Percentiles rank a stretch among this genome's conserved stretches.
These are phyloP conservation scores for Pseudocercospora macadamiae DNA, from an alignment of 2,329 filamentous ascomycete genomes.

Conservation along the genomic window DNA sequence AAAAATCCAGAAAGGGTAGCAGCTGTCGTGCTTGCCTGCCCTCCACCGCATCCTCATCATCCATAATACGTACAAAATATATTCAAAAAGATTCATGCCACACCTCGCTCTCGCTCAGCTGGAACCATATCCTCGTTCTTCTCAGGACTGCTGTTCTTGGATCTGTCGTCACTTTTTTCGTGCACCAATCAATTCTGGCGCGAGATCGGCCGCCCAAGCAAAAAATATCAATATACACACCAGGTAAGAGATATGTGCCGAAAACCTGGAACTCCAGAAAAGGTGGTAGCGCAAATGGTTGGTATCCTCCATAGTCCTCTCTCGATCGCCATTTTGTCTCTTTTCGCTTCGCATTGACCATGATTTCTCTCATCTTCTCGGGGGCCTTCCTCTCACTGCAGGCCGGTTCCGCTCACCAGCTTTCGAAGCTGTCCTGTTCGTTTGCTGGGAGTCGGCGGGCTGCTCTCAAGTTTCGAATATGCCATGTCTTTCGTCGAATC, in stretches of 20 bases:
- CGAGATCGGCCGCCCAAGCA: conserved; percentile 1
- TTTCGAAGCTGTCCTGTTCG: conserved; percentile 6
- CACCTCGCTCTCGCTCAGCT: not conserved
- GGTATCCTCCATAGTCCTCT: not conserved
- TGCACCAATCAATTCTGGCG: not conserved
- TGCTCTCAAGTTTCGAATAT: not conserved
- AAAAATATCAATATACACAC: not conserved
- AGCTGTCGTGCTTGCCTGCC: too few species aligned
- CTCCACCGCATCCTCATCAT: too few species aligned
- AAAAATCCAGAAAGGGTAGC: too few species aligned
- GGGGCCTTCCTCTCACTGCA: not conserved
- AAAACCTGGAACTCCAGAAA: not conserved
- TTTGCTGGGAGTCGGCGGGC: too few species aligned
- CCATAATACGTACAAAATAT: not conserved
- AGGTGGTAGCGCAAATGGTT: not conserved
- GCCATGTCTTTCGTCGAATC: too few species aligned
- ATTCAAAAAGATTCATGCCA: not conserved
- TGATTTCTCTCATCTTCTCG: not conserved
- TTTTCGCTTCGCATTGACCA: not conserved
- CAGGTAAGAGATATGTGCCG: not conserved
- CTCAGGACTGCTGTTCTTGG: not conserved
- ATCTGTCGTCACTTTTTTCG: conserved; percentile 5
- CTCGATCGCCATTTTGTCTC: not conserved
- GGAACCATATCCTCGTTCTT: not conserved
- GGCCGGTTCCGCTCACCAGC: too few species aligned